Conservation (phyloP, 1,284 basidiomycete genomes). For the Sporisorium reilianum region DNA sequence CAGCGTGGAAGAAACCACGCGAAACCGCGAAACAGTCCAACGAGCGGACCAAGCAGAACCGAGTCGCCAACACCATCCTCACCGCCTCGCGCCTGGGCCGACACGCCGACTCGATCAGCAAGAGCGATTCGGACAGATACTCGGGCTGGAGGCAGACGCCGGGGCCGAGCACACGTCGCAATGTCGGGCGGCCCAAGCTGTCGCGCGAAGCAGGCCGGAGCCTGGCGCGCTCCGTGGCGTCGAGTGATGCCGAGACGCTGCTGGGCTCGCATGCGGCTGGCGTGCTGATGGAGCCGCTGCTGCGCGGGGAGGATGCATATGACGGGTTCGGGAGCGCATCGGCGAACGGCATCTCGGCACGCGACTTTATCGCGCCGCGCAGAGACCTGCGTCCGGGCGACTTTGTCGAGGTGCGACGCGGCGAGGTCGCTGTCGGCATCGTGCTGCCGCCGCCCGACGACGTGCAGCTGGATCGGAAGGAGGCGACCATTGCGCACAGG, state of each 20-base stretch:
- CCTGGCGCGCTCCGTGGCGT: constrained; percentile 1
- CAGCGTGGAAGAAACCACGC: not conserved
- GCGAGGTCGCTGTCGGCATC: constrained; percentile 11
- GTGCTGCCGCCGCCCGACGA: constrained; percentile 27
- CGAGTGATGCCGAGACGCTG: constrained; percentile 14
- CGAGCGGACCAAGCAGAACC: constrained; percentile 7
- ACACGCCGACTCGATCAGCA: constrained; percentile 17
- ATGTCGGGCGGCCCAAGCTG: constrained; percentile 24
- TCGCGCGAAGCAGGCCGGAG: constrained; percentile 26
- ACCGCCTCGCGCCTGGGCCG: constrained; percentile 25
- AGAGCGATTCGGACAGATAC: constrained; percentile 20
- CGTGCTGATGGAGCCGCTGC: constrained; percentile 22
- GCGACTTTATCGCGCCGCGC: constrained; percentile 32
- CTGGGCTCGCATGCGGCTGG: constrained; percentile 22
- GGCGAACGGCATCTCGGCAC: not conserved
- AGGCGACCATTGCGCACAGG: not conserved
- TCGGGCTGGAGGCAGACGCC: constrained; percentile 44
- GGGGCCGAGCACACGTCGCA: constrained; percentile 33
- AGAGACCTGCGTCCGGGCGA: constrained; percentile 36
- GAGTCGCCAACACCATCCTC: constrained; percentile 29
- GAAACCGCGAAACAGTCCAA: not conserved
- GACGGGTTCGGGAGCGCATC: not conserved
- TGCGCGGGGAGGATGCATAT: not conserved
- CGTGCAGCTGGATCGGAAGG: not conserved
- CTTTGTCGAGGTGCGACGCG: constrained; percentile 45